phyloP scores from a whole-genome alignment of 768 basidiomycete species.

The Trametes cinnabarina region DNA sequence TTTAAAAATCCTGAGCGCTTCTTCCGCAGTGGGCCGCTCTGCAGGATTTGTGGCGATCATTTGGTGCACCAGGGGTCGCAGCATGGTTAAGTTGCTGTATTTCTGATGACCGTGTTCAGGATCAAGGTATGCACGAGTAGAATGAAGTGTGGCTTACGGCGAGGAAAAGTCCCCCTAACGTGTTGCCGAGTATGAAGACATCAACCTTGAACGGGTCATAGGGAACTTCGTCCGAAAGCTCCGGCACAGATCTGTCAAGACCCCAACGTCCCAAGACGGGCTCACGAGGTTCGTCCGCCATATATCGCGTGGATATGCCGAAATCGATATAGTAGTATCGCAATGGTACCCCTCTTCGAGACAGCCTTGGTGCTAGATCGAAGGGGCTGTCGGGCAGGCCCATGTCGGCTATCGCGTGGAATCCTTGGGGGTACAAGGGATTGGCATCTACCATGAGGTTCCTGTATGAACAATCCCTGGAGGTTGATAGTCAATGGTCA shows the following conservation, averaged over 20 bases:
- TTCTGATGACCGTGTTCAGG: not conserved
- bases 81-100: conserved; percentile 14
- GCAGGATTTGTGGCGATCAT: conserved; percentile 11
- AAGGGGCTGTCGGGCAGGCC: not conserved
- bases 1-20: conserved; percentile 2
- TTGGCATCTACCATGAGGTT: conserved; percentile 29
- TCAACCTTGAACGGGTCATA: conserved; percentile 28
- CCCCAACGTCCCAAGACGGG: conserved; percentile 15
- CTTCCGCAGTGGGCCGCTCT: conserved; percentile 12
- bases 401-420: conserved; percentile 16
- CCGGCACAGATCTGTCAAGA: conserved; percentile 21
- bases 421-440: conserved; percentile 22
- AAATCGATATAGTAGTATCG: conserved; percentile 30
- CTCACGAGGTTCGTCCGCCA: not conserved
- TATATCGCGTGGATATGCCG: conserved; percentile 24
- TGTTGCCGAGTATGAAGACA: conserved; percentile 24
- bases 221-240: conserved; percentile 12
- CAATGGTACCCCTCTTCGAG: not conserved
- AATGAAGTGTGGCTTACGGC: conserved; percentile 7
- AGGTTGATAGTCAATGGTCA: not conserved
- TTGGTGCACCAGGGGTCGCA: conserved; percentile 8
- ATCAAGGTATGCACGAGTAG: not conserved
- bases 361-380: not conserved
- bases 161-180: conserved; percentile 3
- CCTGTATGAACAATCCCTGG: conserved; percentile 24